Evolutionary conservation across 306 rosid genomes (phyloP), one percentile per base, ranked within the genome.

Genomic region (Potentilla sterilis): DNA sequence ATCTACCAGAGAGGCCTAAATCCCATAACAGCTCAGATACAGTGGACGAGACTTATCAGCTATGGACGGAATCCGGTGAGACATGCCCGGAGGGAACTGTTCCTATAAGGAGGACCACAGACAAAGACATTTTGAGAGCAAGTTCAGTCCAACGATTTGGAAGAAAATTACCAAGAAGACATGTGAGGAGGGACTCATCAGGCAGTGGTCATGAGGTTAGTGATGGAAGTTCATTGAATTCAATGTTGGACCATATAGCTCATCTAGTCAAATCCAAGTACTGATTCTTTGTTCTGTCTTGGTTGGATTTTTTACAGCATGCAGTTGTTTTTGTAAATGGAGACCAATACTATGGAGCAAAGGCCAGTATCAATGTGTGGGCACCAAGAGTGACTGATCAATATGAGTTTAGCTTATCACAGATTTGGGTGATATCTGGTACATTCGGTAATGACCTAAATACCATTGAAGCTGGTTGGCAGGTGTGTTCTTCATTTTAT

Each of bases 401-500:
- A 69, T 90, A 86, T 54, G 99, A 96, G 55, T 96, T 96, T 82
- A 96, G 99, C 82, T 92, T 96, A 41, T 96, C 99, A 73, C 99
- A 96, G 77, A 86, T 96, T 22, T 96, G 99, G 99, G 86, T 96
- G 58, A 96, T 96, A 79, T 93, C 98, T 74, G 99, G 99, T 52
- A 88, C 98, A 2, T 96, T 96, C 81, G 96, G 93, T 11, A 57
- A 92, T 79, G 98, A 96, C 81, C 83, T 96, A 0, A 96, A 96
- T 69, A 96, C 99, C 84, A 87, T 96, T 47, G 99, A 96, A 89
- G 99, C 99, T 79, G 99, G 99, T 73, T 96, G 99, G 99, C 99
- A 96, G 98, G 99, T 77, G 84, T 77, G 93, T 85, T 58, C 58
- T 2, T 69, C 51, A 63, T 22, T 46, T 18, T 4, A 14, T 7